These are phyloP conservation scores for Botryobasidium botryosum DNA, from an alignment of 768 basidiomycete genomes.

Conservation along the genomic window DNA sequence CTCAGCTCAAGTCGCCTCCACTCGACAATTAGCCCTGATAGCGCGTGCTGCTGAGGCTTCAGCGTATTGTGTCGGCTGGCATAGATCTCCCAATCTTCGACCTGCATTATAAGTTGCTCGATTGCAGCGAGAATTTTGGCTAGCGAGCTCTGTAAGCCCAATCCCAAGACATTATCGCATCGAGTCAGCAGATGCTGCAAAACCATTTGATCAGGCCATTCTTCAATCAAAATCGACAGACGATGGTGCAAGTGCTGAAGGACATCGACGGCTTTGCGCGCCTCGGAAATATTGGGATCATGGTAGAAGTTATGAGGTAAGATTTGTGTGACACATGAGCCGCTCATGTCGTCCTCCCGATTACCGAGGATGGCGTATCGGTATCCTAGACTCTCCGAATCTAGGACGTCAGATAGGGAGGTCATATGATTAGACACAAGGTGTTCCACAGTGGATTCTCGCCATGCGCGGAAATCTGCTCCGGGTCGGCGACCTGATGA, in stretches of 20 bases:
- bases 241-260: conserved; percentile 35
- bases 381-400: neutral
- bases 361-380: neutral
- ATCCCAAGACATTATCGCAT: conserved; percentile 43
- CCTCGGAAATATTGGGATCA: conserved; percentile 59
- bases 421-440: too few relatives aligned
- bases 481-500: too few relatives aligned
- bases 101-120: conserved; percentile 73
- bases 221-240: conserved; percentile 39
- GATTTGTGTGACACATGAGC: neutral
- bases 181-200: conserved; percentile 66
- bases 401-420: too few relatives aligned
- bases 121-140: conserved; percentile 68
- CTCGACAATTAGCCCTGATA: conserved; percentile 60
- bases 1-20: conserved; percentile 85
- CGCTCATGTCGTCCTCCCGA: neutral
- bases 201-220: conserved; percentile 98
- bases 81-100: conserved; percentile 92
- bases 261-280: conserved; percentile 38
- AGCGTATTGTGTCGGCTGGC: conserved; percentile 85
- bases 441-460: too few relatives aligned
- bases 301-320: conserved; percentile 45
- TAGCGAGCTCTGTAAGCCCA: conserved; percentile 51
- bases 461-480: too few relatives aligned
- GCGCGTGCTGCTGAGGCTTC: conserved; percentile 39